phyloP scores from a whole-genome alignment of 495 filamentous ascomycete species.

The Daldinia bambusicola region DNA sequence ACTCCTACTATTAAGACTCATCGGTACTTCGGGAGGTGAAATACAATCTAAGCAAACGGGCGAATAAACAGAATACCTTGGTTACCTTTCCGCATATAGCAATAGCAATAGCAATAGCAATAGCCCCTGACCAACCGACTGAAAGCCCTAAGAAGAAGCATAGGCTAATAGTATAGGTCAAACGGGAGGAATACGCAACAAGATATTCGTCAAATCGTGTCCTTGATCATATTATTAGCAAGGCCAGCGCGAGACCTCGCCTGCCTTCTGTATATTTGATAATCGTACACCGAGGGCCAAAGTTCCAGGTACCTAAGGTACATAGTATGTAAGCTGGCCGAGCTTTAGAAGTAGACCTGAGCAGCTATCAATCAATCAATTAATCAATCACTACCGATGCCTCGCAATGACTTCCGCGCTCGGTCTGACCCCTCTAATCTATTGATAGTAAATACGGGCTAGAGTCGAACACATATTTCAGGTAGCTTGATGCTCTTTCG shows the following conservation, averaged over 20 bases:
- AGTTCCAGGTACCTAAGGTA: no score
- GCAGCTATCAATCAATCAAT: constrained; percentile 4
- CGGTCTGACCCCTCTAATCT: background rate
- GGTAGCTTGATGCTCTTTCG: background rate
- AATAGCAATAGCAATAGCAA: background rate
- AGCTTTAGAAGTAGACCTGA: background rate
- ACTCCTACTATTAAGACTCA: background rate
- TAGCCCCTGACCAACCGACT: background rate
- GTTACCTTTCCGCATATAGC: no score
- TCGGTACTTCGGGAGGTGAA: background rate
- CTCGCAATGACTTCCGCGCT: constrained; percentile 11
- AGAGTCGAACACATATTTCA: no score
- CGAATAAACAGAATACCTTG: background rate
- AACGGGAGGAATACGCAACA: background rate
- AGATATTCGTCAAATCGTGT: background rate
- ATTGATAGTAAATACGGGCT: background rate
- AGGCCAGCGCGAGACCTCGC: constrained; percentile 7
- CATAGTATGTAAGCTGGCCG: no score
- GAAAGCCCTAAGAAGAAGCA: background rate
- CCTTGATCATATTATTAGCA: constrained; percentile 25
- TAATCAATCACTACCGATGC: background rate
- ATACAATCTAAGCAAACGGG: background rate
- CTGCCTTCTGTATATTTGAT: constrained; percentile 21
- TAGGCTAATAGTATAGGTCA: background rate
- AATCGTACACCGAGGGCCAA: constrained; percentile 27